These are phyloP conservation scores for Termitomyces sp. DNA, from an alignment of 768 basidiomycete genomes.

Conservation along the genomic window DNA sequence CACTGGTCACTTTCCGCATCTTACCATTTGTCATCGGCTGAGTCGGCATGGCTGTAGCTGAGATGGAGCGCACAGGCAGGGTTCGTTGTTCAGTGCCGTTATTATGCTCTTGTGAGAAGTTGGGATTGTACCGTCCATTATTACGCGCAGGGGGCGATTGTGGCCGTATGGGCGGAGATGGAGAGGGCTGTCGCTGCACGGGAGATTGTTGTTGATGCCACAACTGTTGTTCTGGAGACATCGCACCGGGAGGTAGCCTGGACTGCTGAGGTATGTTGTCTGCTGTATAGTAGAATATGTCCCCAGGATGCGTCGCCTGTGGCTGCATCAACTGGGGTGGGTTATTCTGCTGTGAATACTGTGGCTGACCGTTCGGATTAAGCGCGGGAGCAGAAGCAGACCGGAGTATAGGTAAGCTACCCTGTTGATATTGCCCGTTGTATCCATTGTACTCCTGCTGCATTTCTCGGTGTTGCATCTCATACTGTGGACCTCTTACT, in stretches of 20 bases:
- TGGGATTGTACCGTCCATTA: conserved; percentile 22
- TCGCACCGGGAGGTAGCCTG: conserved; percentile 54
- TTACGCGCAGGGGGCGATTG: conserved; percentile 45
- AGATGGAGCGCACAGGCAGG: conserved; percentile 58
- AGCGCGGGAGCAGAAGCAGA: conserved; percentile 18
- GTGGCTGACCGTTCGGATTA: conserved; percentile 20
- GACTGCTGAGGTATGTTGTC: conserved; percentile 27
- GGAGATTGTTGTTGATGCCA: conserved; percentile 16
- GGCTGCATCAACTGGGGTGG: conserved; percentile 18
- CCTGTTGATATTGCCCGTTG: conserved; percentile 28
- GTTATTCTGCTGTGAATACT: conserved; percentile 21
- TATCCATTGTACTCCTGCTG: conserved; percentile 76
- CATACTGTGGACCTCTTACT: conserved; percentile 85
- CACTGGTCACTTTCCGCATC: conserved; percentile 58
- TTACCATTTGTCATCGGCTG: conserved; percentile 41
- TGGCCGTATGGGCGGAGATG: conserved; percentile 30
- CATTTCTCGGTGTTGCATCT: conserved; percentile 90
- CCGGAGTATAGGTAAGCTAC: conserved; percentile 16
- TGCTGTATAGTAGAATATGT: conserved; percentile 34
- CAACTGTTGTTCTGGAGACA: conserved; percentile 43
- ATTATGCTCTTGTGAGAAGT: conserved; percentile 28
- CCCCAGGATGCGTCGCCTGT: conserved; percentile 23
- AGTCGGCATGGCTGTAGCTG: conserved; percentile 51
- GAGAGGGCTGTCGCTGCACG: conserved; percentile 24
- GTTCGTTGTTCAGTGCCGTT: conserved; percentile 27